Percentiles rank a stretch among this genome's conserved stretches.
These are phyloP conservation scores for Penicillium malachiteum DNA, from an alignment of 495 filamentous ascomycete species.

Conservation along the genomic window DNA sequence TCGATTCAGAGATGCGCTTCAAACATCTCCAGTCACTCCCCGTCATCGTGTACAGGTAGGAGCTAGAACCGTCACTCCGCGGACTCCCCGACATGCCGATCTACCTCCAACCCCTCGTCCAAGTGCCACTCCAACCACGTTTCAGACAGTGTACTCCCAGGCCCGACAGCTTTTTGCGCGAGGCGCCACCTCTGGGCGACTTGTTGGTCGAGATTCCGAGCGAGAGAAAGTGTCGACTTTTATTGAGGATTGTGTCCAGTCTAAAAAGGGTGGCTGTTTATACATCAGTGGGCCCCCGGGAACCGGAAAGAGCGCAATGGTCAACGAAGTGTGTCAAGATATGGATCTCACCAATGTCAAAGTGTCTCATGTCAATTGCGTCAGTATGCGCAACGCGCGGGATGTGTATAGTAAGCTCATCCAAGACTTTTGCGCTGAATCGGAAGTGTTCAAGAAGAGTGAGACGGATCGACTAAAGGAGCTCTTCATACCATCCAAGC, in stretches of 20 bases:
- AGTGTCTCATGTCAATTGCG: constrained; percentile 87
- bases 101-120: constrained; percentile 53
- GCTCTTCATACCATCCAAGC: constrained; percentile 61
- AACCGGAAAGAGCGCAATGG: constrained; percentile 93
- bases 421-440: constrained; percentile 58
- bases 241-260: constrained; percentile 59
- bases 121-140: constrained; percentile 55
- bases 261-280: constrained; percentile 72
- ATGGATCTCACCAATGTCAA: constrained; percentile 53
- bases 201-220: constrained; percentile 84
- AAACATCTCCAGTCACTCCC: constrained; percentile 64
- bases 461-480: constrained; percentile 57
- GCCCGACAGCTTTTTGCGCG: constrained; percentile 86
- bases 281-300: constrained; percentile 96
- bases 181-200: constrained; percentile 66
- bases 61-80: constrained; percentile 65
- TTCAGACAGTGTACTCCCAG: constrained; percentile 75
- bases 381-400: constrained; percentile 81
- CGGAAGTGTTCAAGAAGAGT: constrained; percentile 55
- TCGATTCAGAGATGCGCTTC: constrained; percentile 63
- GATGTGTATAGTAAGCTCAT: constrained; percentile 78
- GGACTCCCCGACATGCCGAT: constrained; percentile 44
- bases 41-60: constrained; percentile 64
- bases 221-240: constrained; percentile 68
- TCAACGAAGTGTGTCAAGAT: constrained; percentile 71